Evolutionary conservation across 768 basidiomycete genomes (phyloP).

Genomic region (Panaeolus papilionaceus): DNA sequence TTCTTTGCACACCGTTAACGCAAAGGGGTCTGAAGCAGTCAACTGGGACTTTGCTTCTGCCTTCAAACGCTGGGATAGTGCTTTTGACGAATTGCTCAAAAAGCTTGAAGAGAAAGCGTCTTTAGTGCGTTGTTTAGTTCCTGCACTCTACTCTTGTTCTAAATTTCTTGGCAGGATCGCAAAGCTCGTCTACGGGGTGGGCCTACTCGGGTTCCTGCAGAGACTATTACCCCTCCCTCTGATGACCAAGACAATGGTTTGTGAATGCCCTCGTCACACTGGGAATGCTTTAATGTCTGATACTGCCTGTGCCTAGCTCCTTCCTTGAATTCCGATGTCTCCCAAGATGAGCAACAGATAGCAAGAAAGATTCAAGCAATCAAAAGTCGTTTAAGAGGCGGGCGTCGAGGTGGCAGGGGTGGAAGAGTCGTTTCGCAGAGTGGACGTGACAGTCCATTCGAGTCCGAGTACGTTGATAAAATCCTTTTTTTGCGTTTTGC

Average conservation of each 20-base stretch:
- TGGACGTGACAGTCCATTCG: slow-evolving; percentile 65
- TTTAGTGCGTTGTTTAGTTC: slow-evolving; percentile 46
- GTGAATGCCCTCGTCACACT: not conserved
- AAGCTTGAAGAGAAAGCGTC: slow-evolving; percentile 79
- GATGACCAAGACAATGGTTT: slow-evolving; percentile 68
- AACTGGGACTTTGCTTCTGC: slow-evolving; percentile 75
- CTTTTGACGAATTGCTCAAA: slow-evolving; percentile 79
- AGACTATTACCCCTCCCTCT: slow-evolving; percentile 56
- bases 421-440: slow-evolving; percentile 55
- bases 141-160: slow-evolving; percentile 16
- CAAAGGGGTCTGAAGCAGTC: slow-evolving; percentile 47
- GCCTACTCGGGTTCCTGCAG: slow-evolving; percentile 41
- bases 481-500: not conserved
- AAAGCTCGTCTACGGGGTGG: slow-evolving; percentile 62
- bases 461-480: slow-evolving; percentile 68
- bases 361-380: slow-evolving; percentile 91
- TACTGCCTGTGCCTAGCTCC: slow-evolving; percentile 48
- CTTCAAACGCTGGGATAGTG: slow-evolving; percentile 80
- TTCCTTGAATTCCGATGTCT: slow-evolving; percentile 45
- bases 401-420: slow-evolving; percentile 59
- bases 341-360: slow-evolving; percentile 88
- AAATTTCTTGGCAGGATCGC: slow-evolving; percentile 59
- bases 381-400: slow-evolving; percentile 82
- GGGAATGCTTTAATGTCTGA: not conserved
- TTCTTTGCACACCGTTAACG: slow-evolving; percentile 72